phyloP scores from a whole-genome alignment of 1,139 yeast species.

The Yamadazyma dushanensis region DNA sequence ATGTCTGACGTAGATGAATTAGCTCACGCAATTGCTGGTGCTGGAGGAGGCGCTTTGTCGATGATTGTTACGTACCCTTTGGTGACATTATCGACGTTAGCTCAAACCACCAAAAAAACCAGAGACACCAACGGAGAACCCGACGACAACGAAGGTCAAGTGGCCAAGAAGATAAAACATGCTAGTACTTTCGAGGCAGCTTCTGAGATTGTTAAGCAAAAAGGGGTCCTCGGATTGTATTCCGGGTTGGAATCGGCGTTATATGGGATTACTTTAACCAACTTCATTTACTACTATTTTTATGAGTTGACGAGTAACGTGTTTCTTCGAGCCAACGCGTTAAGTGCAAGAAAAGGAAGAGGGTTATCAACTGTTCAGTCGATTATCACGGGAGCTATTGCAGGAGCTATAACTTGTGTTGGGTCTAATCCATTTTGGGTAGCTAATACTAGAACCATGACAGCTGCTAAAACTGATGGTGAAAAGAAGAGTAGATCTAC shows the following conservation, averaged over 20 bases:
- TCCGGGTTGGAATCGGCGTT: slow-evolving; percentile 87
- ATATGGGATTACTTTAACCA: slow-evolving; percentile 81
- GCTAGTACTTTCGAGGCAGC: slow-evolving; percentile 35
- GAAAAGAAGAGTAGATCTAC: slow-evolving; percentile 33
- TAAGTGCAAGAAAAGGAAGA: slow-evolving; percentile 24
- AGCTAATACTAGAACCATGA: slow-evolving; percentile 81
- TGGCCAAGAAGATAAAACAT: slow-evolving; percentile 15
- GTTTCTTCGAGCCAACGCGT: slow-evolving; percentile 43
- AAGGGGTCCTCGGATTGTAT: slow-evolving; percentile 74
- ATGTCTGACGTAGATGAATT: slow-evolving; percentile 50
- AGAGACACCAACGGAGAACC: slow-evolving; percentile 18
- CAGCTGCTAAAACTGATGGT: slow-evolving; percentile 44
- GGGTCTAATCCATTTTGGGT: slow-evolving; percentile 97
- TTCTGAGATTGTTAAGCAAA: slow-evolving; percentile 52
- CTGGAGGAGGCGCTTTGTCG: slow-evolving; percentile 88
- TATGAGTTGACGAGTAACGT: slow-evolving; percentile 69
- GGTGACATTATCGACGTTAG: slow-evolving; percentile 79
- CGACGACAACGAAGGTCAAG: slow-evolving; percentile 13
- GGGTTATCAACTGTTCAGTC: slow-evolving; percentile 70
- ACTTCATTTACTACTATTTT: slow-evolving; percentile 87
- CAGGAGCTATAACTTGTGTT: slow-evolving; percentile 83
- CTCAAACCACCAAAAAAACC: slow-evolving; percentile 60
- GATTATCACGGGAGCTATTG: slow-evolving; percentile 77
- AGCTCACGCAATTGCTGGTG: slow-evolving; percentile 91
- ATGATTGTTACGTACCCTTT: slow-evolving; percentile 86